phyloP scores from a whole-genome alignment of 2,329 filamentous ascomycete genomes.

The Epichloe elymi region DNA sequence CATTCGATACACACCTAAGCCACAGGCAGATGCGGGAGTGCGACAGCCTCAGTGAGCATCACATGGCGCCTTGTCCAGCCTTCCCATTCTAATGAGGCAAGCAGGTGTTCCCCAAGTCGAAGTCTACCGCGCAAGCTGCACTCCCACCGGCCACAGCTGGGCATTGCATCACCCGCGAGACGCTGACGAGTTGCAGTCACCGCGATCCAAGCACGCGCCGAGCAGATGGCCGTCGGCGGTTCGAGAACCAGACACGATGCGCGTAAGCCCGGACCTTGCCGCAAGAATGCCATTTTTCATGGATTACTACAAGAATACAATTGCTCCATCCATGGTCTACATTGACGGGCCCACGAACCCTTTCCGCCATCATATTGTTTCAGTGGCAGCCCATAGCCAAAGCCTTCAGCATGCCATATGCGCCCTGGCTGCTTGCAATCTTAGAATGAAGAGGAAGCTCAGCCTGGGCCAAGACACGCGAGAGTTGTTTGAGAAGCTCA shows the following conservation, averaged over 20 bases:
- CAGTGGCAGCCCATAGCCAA: slow-evolving; percentile 62
- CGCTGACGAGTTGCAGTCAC: slow-evolving; percentile 29
- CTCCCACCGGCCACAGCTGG: slow-evolving; percentile 36
- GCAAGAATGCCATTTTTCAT: slow-evolving; percentile 78
- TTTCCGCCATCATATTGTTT: slow-evolving; percentile 70
- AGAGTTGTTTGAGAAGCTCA: slow-evolving; percentile 33
- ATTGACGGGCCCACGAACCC: slow-evolving; percentile 81
- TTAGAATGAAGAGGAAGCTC: slow-evolving; percentile 69
- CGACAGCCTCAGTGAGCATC: slow-evolving; percentile 40
- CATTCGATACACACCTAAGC: slow-evolving; percentile 41
- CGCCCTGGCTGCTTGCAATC: slow-evolving; percentile 75
- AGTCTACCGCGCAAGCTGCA: slow-evolving; percentile 36
- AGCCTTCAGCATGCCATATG: slow-evolving; percentile 89
- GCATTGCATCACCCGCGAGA: slow-evolving; percentile 25
- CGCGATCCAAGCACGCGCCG: slow-evolving; percentile 30
- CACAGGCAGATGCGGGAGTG: slow-evolving; percentile 41
- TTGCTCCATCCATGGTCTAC: slow-evolving; percentile 83
- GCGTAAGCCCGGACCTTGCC: slow-evolving; percentile 50
- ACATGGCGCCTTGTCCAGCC: slow-evolving; percentile 19
- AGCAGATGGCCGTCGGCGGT: slow-evolving; percentile 32
- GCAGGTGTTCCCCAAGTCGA: slow-evolving; percentile 40
- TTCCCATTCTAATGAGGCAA: slow-evolving; percentile 24
- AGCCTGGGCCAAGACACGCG: slow-evolving; percentile 44
- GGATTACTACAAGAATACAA: slow-evolving; percentile 86
- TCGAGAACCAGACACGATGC: slow-evolving; percentile 32